Evolutionary conservation across 345 rosid genomes (phyloP), one percentile per base, ranked within the genome.

Genomic region (Arabis alpina): DNA sequence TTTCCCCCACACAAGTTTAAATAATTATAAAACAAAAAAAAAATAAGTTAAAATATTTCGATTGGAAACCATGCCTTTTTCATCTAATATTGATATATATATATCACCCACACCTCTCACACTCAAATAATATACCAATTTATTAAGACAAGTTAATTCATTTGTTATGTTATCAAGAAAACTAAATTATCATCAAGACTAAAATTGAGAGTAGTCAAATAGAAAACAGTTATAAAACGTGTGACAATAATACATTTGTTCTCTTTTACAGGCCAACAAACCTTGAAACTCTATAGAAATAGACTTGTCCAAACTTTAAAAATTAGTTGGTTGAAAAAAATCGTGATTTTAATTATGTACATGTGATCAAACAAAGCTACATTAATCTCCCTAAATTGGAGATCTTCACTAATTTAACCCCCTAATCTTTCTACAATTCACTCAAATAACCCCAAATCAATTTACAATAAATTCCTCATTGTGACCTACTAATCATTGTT

Each of bases 401-500:
- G 40, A 58, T 66, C 48, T 54, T 65, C 50, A 45, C 74, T 75
- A 75, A 75, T 61, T 39, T 61, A 58, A 61, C 54, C 64, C 69
- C 68, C 74, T 54, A 75, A 40, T 23, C 12, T 63, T 69, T 28
- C 66, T 54, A 69, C 34, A 48, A 30, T 54, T 49, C 70, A 54
- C 28, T 42, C 16, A 61, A 66, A 74, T 24, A 15, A 60, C 16
- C 72, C 68, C 57, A 42, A 69, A 69, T 61, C 52, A 60, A 74
- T 45, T 67, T 59, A 60, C 68, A 67, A 42, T 70, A 30, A 39
- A 39, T 48, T 59, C 54, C 23, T 60, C 32, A 53, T 28, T 73
- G 61, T 73, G 64, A 60, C 64, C 68, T 52, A 76, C 79, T 49
- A 54, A 76, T 69, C 75, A 76, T 70, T 63, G 66, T 76, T 76